Base-by-base conservation (phyloP, 2,329 filamentous ascomycete genomes). In the Sordariomycetes sp. region DNA sequence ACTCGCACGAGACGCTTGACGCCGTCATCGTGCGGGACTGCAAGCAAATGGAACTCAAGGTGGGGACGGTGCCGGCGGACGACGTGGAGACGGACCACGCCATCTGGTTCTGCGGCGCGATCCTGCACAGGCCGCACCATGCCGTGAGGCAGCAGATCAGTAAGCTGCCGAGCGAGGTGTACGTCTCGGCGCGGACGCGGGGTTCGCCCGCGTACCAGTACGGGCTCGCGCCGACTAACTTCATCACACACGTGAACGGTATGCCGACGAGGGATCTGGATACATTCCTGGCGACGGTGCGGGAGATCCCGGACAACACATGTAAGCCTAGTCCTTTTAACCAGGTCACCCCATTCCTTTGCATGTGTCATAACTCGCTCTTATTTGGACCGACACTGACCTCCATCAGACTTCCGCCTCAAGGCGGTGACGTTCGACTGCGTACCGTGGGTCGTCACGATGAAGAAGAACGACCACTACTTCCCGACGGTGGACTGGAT, bases 401-500 rank as follows among this genome's bases (percentile, higher is more conserved):
- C 25, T 42, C n/a, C 24, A 15, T 34, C 58, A 86, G 84, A 99
- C 72, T 99, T 99, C 83, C 85, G 94, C 20, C 78, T 99, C 56
- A 91, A 92, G 69, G 90, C 94, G n/a, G 90, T 97, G 69, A 97
- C 94, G 0, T 99, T 99, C 66, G 94, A 99, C 70, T 95, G 95
- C 65, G 90, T 99, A 10, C 92, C 92, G 3, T 99, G 94, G 90
- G 90, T 99, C n/a, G 89, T 95, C 45, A 99, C 94, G 10, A 96
- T 99, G 89, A 99, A 99, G 84, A 97, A 97, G 81, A 96, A 96
- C 64, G 92, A 99, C 68, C 94, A 99, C 71, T 99, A 99, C 69
- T 87, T 87, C 70, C 84, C 84, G 0, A 86, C 82, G 0, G 80
- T 82, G 69, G 84, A 87, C 65, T 85, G 82, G 77, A 79, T 83